A percentile compares a stretch with the other conserved stretches of the same genome.
phyloP scores from a whole-genome alignment of 441 rosid species.

The Codiaeum variegatum region DNA sequence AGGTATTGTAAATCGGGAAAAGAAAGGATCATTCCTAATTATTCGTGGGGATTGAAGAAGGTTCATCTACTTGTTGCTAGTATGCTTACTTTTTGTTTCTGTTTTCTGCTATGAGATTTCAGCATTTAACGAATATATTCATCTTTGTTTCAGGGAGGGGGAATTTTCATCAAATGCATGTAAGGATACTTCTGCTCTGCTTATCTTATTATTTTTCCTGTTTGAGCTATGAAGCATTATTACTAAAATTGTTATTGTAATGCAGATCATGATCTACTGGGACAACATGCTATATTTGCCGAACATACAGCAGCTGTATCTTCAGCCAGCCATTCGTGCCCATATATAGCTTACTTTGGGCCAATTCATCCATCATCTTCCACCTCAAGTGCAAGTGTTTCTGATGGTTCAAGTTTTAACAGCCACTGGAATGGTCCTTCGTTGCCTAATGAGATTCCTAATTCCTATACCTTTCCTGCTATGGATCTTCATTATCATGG shows the following conservation, averaged over 20 bases:
- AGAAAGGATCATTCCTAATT: not conserved
- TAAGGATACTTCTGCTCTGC: slow-evolving; percentile 39
- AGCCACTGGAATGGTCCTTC: slow-evolving; percentile 79
- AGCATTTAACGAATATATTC: slow-evolving; percentile 4
- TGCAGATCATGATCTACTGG: slow-evolving; percentile 82
- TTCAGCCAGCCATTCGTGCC: slow-evolving; percentile 79
- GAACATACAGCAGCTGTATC: slow-evolving; percentile 64
- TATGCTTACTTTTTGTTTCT: slow-evolving; percentile 11
- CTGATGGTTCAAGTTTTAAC: slow-evolving; percentile 69
- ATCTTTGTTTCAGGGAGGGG: slow-evolving; percentile 59
- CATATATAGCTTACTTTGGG: slow-evolving; percentile 81
- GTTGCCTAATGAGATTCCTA: slow-evolving; percentile 57
- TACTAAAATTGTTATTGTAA: slow-evolving; percentile 15
- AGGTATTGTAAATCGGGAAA: not conserved
- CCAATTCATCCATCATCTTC: slow-evolving; percentile 84
- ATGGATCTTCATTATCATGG: slow-evolving; percentile 72
- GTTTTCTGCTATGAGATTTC: not conserved
- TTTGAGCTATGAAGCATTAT: slow-evolving; percentile 1
- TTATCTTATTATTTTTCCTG: slow-evolving; percentile 16
- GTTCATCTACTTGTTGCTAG: not conserved
- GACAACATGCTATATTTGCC: slow-evolving; percentile 72
- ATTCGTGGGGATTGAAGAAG: not conserved
- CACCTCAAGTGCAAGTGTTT: slow-evolving; percentile 54
- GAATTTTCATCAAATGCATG: slow-evolving; percentile 78
- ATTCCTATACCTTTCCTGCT: slow-evolving; percentile 67